Base-by-base conservation (phyloP, 257 asterid species). In the Solanum virginianum region DNA sequence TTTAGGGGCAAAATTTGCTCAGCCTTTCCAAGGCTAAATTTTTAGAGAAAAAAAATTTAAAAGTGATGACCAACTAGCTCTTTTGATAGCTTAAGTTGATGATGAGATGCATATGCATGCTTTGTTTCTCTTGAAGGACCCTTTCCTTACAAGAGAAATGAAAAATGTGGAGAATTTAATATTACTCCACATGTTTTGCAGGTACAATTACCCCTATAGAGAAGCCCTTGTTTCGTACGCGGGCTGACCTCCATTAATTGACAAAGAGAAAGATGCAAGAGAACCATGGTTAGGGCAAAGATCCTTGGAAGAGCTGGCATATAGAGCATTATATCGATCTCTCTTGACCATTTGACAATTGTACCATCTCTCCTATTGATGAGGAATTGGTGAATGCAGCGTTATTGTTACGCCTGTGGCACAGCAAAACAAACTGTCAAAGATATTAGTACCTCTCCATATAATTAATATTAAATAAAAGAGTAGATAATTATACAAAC, bases 361-460 rank as follows among this genome's bases (percentile, higher is more conserved):
- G 60, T n/a, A 49, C 15, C 4, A 65, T 68, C 69, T 87, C 89
- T 89, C 92, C 92, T 92, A 95, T 88, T 89, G 94, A 87, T 92
- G 95, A 84, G 97, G 91, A 63, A 93, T 88, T 47, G 95, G 92
- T 84, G 96, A 91, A 41, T 88, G 94, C 84, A 92, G 84, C 59
- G 90, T 86, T 95, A 90, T 88, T 86, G 89, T 92, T 88, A 95
- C 88, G 97, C 98, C 98, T 95, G 98, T 71, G 95, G 97, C 96
- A 95, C 98, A 92, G 95, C 96, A 93, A 95, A 93, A 86, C 97
- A 92, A 85, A 95, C 98, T 95, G 97, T 92, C 97, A 92, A 91
- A 91, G 91, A 90, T 91, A 87, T 90, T 90, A 94, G 97, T 90
- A 91, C 63, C 84, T 82, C 83, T 85, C 84, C 63, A 4, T 36